Evolutionary conservation across 441 rosid genomes (phyloP).

Genomic region (Macaranga tanarius): DNA sequence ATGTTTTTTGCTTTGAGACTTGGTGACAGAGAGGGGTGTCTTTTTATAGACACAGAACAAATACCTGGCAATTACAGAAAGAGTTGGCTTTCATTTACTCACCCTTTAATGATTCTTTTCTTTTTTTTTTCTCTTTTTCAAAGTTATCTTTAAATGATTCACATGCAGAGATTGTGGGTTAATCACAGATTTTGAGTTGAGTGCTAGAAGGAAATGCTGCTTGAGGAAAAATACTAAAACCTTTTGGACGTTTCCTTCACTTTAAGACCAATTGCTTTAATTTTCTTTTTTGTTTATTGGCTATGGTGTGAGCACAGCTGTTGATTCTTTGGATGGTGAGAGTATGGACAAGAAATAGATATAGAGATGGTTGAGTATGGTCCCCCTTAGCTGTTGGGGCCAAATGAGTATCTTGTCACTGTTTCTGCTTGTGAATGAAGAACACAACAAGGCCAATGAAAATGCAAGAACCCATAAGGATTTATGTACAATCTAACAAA

Average conservation of each 20-base stretch:
- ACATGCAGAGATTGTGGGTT: conserved; percentile 18
- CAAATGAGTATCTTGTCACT: not conserved
- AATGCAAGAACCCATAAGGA: conserved; percentile 7
- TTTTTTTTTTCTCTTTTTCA: not conserved
- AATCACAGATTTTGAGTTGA: conserved; percentile 13
- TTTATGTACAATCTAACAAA: too few relatives aligned
- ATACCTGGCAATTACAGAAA: not conserved
- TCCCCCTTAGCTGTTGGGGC: conserved; percentile 5
- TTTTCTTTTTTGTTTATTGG: not conserved
- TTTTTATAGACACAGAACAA: conserved; percentile 7
- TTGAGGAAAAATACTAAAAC: not conserved
- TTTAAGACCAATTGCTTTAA: not conserved
- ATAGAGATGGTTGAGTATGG: not conserved
- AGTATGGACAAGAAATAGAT: not conserved
- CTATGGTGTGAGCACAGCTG: conserved; percentile 24
- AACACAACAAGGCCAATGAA: not conserved
- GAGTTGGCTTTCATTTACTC: not conserved
- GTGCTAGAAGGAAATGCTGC: conserved; percentile 18
- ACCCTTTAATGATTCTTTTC: not conserved
- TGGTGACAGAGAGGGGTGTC: not conserved
- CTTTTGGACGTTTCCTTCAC: conserved; percentile 20
- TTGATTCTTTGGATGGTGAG: conserved; percentile 14
- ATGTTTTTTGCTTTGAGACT: not conserved
- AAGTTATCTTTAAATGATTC: conserved; percentile 11
- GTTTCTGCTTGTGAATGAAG: not conserved